Evolutionary conservation across 1,139 yeast species (phyloP), one percentile per base, ranked within the genome.

Genomic region (Nadsonia starkeyi-henricii): DNA sequence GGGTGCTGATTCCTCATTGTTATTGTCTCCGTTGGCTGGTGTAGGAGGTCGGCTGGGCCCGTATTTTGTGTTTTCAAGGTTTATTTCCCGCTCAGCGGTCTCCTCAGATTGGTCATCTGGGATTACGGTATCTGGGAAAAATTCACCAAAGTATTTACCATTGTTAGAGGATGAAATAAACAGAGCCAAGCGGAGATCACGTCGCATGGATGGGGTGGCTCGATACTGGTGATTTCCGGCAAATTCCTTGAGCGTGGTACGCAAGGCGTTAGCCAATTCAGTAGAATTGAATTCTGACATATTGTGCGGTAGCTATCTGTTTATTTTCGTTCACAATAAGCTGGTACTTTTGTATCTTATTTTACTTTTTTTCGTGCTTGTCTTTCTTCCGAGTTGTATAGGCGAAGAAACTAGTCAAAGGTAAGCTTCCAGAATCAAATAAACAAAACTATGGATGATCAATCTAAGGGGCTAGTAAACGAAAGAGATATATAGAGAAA

Each of bases 151-250:
- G 60, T 69, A 74, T 46, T 66, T 60, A 33, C 84, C 85, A 45
- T 70, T 63, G 49, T 65, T 58, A 1, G 85, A 69, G 2, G 78
- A 69, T 1, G 82, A 69, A 49, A 69, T 61, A 56, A 73, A 77
- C 42, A 83, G 61, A 2, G 73, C 73, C 47, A 73, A 65, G 46
- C 83, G 63, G 21, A 82, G 64, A 44, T 70, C 66, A 46, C 62
- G 62, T 47, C 74, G 59, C 42, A 68, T 33, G 12, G 39, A 33
- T 5, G 39, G 39, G 17, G 39, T 33, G 17, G 39, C 68, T 2
- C 62, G 58, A 3, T 61, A 62, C 4, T 61, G 60, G 55, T 72
- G 70, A 20, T 62, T 12, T 33, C 17, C 12, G 17, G 39, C 39
- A 33, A 33, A 33, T 7, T 33, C 39, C 12, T 33, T 33, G 9